Evolutionary conservation across 2,329 filamentous ascomycete species (phyloP).

Genomic region (Nigrograna mackinnonii): DNA sequence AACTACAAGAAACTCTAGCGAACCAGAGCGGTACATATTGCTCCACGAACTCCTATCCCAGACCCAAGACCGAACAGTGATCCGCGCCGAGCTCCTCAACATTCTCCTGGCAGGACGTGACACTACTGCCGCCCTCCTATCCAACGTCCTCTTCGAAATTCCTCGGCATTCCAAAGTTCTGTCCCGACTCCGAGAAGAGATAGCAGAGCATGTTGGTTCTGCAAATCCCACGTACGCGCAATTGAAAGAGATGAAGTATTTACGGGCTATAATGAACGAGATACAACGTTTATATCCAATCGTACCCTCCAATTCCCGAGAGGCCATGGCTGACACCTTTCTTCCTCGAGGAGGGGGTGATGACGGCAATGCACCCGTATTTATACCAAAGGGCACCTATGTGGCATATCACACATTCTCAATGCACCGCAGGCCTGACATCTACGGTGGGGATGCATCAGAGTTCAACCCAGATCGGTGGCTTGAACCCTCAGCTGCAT

Average conservation of each 20-base stretch:
- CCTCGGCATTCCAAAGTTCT: conserved; percentile 38
- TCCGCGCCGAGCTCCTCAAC: conserved; percentile 36
- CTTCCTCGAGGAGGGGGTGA: conserved; percentile 34
- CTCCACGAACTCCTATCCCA: conserved; percentile 22
- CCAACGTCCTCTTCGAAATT: conserved; percentile 38
- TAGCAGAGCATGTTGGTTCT: conserved; percentile 49
- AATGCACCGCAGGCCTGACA: conserved; percentile 31
- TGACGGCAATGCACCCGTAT: conserved; percentile 24
- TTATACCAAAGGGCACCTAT: conserved; percentile 27
- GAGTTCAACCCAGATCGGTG: conserved; percentile 37
- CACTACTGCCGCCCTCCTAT: conserved; percentile 32
- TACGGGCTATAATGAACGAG: conserved; percentile 34
- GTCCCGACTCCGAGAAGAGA: conserved; percentile 37
- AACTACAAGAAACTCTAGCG: neutral
- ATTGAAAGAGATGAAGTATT: conserved; percentile 34
- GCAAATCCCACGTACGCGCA: conserved; percentile 21
- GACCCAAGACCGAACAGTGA: conserved; percentile 14
- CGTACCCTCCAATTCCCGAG: conserved; percentile 32
- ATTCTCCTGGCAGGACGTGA: conserved; percentile 40
- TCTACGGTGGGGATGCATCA: conserved; percentile 37
- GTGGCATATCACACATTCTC: conserved; percentile 16
- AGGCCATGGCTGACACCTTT: conserved; percentile 27
- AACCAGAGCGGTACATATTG: conserved; percentile 22
- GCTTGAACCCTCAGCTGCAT: conserved; percentile 23
- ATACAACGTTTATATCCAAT: conserved; percentile 32